Conservation (phyloP, 1,284 basidiomycete genomes). For the Marasmius fiardii region DNA sequence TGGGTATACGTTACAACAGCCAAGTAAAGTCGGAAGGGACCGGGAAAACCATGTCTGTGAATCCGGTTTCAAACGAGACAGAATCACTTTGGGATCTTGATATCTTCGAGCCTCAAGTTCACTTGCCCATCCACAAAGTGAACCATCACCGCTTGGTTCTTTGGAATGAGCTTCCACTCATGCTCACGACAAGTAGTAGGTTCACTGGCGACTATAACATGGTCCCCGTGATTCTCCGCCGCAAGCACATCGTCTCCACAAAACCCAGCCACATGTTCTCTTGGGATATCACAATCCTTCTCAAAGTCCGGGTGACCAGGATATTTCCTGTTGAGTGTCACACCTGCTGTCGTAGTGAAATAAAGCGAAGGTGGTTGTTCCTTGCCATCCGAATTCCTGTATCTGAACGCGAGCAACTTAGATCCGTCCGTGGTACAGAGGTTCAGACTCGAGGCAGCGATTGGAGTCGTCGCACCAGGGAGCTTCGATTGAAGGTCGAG, state of each 20-base stretch:
- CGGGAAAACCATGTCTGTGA: no score
- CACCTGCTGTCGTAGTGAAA: neutral
- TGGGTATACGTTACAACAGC: no score
- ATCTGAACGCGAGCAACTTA: neutral
- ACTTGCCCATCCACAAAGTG: neutral
- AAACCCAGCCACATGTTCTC: neutral
- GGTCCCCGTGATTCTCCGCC: neutral
- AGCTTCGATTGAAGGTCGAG: neutral
- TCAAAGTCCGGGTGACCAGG: neutral
- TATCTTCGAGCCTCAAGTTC: neutral
- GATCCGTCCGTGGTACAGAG: constrained; percentile 3
- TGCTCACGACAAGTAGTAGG: neutral
- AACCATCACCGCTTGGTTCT: constrained; percentile 2
- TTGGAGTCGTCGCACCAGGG: neutral
- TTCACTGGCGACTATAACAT: constrained; percentile 2
- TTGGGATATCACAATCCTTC: neutral
- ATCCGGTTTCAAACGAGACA: no score
- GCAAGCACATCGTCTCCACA: neutral
- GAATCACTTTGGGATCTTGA: neutral
- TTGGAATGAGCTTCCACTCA: constrained; percentile 1
- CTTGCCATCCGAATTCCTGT: neutral
- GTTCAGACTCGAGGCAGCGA: constrained; percentile 1
- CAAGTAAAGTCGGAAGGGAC: no score
- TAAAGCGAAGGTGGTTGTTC: constrained; percentile 1
- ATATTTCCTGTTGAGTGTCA: constrained; percentile 1